phyloP scores from a whole-genome alignment of 208 protist species.

The Leishmania lainsoni region DNA sequence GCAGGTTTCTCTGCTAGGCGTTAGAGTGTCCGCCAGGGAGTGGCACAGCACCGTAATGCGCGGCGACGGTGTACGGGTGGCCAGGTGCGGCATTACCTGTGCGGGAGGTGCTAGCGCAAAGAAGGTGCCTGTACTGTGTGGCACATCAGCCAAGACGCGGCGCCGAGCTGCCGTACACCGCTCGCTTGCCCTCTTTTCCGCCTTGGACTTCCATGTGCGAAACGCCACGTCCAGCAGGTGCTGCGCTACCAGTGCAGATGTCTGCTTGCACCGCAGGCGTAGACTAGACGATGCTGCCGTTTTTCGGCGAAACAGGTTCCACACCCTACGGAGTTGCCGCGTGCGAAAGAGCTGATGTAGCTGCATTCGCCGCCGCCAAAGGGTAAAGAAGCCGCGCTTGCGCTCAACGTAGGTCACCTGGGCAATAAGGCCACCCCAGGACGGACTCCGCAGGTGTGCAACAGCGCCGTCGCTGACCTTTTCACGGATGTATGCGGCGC shows the following conservation, averaged over 20 bases:
- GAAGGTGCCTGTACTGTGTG: slow-evolving; percentile 10
- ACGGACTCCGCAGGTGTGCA: slow-evolving; percentile 19
- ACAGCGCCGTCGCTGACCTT: slow-evolving; percentile 18
- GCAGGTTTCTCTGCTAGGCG: slow-evolving; percentile 3
- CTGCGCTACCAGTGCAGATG: neutral
- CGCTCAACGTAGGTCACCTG: slow-evolving; percentile 46
- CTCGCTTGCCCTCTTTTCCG: slow-evolving; percentile 20
- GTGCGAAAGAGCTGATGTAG: neutral
- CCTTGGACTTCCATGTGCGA: slow-evolving; percentile 32
- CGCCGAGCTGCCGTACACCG: slow-evolving; percentile 25
- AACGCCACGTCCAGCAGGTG: slow-evolving; percentile 6
- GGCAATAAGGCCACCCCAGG: slow-evolving; percentile 26
- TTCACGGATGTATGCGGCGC: slow-evolving; percentile 18
- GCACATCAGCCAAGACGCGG: slow-evolving; percentile 10
- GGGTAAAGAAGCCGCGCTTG: slow-evolving; percentile 50
- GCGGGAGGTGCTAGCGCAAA: slow-evolving; percentile 7
- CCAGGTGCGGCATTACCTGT: neutral
- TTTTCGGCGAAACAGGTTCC: slow-evolving; percentile 10
- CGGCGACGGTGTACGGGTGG: neutral
- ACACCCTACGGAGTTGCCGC: slow-evolving; percentile 6
- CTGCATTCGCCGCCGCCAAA: slow-evolving; percentile 34
- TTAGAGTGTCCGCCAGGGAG: slow-evolving; percentile 7
- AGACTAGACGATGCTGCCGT: neutral
- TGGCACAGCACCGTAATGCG: neutral
- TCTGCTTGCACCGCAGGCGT: slow-evolving; percentile 3